These are phyloP conservation scores for Bruguiera gymnorhiza DNA, from an alignment of 345 rosid species.

Conservation along the genomic window DNA sequence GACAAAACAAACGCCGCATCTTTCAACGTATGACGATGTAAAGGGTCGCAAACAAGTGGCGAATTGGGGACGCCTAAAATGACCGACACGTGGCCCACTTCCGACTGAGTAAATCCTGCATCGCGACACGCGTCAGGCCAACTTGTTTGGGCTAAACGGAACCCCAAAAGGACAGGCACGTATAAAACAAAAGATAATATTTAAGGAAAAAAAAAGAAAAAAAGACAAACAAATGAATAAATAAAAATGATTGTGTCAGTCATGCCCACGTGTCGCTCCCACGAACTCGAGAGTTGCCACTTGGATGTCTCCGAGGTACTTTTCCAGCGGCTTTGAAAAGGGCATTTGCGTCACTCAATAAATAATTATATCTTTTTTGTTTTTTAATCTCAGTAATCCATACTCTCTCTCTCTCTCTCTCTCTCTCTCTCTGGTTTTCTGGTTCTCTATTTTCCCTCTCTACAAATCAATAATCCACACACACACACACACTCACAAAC, in stretches of 20 bases:
- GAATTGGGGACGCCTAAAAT: background rate
- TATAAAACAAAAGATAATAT: background rate
- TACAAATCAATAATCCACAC: background rate
- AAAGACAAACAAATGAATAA: background rate
- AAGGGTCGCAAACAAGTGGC: constrained; percentile 30
- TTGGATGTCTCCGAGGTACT: constrained; percentile 41
- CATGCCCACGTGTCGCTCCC: constrained; percentile 64
- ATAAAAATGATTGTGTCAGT: constrained; percentile 9
- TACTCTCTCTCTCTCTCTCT: background rate
- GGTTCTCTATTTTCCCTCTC: constrained; percentile 11
- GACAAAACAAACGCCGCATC: constrained; percentile 16
- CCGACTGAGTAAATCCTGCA: background rate
- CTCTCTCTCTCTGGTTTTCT: constrained; percentile 4
- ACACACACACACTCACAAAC: no score
- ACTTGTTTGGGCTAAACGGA: constrained; percentile 23
- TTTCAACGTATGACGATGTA: background rate
- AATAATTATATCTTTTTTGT: background rate
- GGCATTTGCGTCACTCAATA: constrained; percentile 35
- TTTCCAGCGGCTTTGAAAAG: constrained; percentile 8
- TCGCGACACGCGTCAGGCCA: constrained; percentile 39
- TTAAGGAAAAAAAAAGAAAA: background rate
- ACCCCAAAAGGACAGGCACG: constrained; percentile 7
- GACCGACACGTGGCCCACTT: constrained; percentile 32
- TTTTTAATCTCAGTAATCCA: background rate
- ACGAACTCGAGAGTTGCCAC: constrained; percentile 55